phyloP scores from a whole-genome alignment of 2,329 filamentous ascomycete species.

The Aureobasidium sp. region DNA sequence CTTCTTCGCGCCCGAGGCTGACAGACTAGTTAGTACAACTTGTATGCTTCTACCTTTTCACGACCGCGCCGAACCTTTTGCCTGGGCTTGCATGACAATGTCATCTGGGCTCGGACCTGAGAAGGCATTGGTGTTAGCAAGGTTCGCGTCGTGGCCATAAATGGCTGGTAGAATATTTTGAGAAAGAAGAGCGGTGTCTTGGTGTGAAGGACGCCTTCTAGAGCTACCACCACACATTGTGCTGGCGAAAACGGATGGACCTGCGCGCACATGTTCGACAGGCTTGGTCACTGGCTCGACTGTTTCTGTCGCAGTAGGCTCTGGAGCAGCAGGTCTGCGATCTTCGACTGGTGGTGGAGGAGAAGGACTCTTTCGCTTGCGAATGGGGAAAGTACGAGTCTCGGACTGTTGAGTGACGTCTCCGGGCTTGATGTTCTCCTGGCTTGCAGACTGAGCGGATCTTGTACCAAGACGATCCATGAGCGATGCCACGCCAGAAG shows the following conservation, averaged over 20 bases:
- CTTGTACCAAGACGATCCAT: conserved; percentile 37
- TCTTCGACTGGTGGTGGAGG: conserved; percentile 12
- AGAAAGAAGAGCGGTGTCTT: background rate
- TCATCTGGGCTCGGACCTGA: conserved; percentile 87
- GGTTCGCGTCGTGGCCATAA: conserved; percentile 30
- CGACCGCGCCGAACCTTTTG: conserved; percentile 33
- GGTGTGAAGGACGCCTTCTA: background rate
- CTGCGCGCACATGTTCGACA: conserved; percentile 2
- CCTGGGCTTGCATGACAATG: conserved; percentile 74
- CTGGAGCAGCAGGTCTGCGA: conserved; percentile 7
- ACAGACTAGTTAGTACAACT: conserved; percentile 18
- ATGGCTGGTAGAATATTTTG: conserved; percentile 33
- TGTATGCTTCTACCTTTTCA: background rate
- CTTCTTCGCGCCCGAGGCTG: conserved; percentile 17
- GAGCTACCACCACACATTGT: conserved; percentile 13
- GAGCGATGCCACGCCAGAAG: conserved; percentile 31
- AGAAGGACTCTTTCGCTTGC: conserved; percentile 17
- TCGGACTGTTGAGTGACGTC: background rate
- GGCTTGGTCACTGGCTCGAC: background rate
- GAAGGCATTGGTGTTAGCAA: conserved; percentile 56
- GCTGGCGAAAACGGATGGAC: conserved; percentile 16
- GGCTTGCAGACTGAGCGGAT: background rate
- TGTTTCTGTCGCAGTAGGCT: background rate
- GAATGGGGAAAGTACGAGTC: conserved; percentile 3
- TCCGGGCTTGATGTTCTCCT: conserved; percentile 1